A percentile compares a stretch with the other conserved stretches of the same genome.
Conservation (phyloP, 2,329 filamentous ascomycete genomes). For the Cladosporium oxysporum region DNA sequence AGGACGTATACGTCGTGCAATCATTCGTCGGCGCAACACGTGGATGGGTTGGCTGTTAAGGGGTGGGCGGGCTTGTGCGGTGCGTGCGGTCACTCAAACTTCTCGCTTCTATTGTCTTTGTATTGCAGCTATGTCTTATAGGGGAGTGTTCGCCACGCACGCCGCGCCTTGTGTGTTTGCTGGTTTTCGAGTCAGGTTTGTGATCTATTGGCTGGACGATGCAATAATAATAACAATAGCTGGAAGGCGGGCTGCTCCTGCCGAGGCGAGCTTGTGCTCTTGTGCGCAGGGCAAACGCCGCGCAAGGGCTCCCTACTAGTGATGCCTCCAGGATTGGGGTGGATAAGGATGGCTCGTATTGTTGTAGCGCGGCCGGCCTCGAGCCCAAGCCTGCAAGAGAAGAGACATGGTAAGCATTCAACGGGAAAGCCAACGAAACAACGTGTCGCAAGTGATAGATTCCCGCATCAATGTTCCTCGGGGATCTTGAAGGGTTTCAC, state of each 20-base stretch:
- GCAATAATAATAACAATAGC: background rate
- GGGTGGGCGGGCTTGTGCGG: background rate
- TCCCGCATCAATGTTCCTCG: background rate
- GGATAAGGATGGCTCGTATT: background rate
- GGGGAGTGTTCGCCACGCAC: background rate
- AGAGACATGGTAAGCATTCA: background rate
- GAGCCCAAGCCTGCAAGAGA: background rate
- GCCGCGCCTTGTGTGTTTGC: background rate
- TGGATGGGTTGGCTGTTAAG: background rate
- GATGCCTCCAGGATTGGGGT: constrained; percentile 3
- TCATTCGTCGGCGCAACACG: background rate
- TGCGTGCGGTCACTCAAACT: background rate
- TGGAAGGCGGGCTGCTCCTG: background rate
- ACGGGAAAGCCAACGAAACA: constrained; percentile 9
- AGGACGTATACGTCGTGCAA: background rate
- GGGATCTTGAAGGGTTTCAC: constrained; percentile 16
- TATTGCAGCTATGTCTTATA: constrained; percentile 13
- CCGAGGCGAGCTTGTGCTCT: background rate
- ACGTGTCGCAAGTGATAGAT: constrained; percentile 6
- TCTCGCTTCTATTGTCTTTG: background rate
- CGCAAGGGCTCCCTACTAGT: constrained; percentile 9
- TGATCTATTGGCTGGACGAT: constrained; percentile 12
- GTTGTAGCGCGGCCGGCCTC: background rate
- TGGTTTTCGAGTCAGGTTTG: constrained; percentile 9
- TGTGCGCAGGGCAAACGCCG: background rate